These are phyloP conservation scores for Vigna trinervia DNA, from an alignment of 306 rosid species.

Conservation along the genomic window DNA sequence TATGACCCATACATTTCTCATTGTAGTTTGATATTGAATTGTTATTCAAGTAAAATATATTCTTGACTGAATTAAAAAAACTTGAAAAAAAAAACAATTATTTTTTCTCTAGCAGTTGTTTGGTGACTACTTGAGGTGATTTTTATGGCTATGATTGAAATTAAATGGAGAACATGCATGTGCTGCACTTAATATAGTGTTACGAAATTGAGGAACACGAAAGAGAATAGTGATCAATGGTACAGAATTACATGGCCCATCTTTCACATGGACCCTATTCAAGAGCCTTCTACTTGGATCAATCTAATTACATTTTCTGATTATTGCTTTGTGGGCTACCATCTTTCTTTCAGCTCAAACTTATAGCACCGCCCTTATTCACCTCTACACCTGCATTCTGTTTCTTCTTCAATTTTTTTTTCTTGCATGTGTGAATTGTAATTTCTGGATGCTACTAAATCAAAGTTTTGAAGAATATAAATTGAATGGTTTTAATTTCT, in stretches of 20 bases:
- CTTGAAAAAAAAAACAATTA: not conserved
- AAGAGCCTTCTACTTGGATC: not conserved
- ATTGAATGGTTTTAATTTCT: too few species aligned
- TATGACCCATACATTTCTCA: not conserved
- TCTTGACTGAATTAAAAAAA: not conserved
- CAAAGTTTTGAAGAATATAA: not conserved
- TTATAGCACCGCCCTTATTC: not conserved
- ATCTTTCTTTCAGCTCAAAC: constrained; percentile 24
- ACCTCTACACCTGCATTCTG: not conserved
- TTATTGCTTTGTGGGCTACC: constrained; percentile 31
- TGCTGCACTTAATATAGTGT: not conserved
- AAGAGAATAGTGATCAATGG: not conserved
- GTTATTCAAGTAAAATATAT: not conserved
- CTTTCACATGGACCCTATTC: constrained; percentile 29
- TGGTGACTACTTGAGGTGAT: not conserved
- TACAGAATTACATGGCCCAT: constrained; percentile 20
- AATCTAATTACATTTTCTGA: not conserved
- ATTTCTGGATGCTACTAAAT: not conserved
- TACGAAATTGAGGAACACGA: not conserved
- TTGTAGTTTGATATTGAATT: not conserved
- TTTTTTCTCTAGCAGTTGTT: not conserved
- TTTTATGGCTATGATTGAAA: not conserved
- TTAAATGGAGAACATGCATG: not conserved
- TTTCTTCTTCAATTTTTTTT: not conserved
- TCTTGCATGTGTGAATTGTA: not conserved